Conservation (phyloP, 352 stramenopile species). For the Pythium chondricola region DNA sequence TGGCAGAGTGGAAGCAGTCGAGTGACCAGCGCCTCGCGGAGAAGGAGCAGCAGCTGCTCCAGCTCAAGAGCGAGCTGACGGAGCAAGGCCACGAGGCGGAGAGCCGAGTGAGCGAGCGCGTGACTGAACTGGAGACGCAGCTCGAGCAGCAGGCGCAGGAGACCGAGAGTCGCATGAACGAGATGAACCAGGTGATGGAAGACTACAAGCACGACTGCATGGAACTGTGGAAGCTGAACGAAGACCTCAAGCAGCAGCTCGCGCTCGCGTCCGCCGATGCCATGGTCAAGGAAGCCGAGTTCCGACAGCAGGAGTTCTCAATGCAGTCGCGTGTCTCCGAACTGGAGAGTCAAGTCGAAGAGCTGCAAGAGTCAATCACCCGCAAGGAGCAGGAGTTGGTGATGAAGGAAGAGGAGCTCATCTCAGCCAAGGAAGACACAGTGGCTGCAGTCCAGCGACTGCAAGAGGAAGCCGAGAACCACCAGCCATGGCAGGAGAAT, state of each 20-base stretch:
- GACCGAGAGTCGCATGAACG: slow-evolving; percentile 17
- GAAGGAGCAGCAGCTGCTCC: slow-evolving; percentile 23
- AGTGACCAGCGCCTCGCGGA: slow-evolving; percentile 14
- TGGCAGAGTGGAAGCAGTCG: slow-evolving; percentile 3
- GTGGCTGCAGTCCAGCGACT: slow-evolving; percentile 10
- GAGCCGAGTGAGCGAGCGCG: slow-evolving; percentile 19
- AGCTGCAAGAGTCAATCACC: slow-evolving; percentile 35
- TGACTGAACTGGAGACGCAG: slow-evolving; percentile 34
- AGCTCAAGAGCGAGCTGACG: slow-evolving; percentile 18
- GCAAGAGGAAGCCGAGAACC: slow-evolving; percentile 13
- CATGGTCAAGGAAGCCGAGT: slow-evolving; percentile 51
- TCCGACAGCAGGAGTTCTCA: slow-evolving; percentile 49
- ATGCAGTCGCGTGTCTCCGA: slow-evolving; percentile 44
- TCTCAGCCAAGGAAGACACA: slow-evolving; percentile 20
- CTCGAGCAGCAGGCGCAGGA: slow-evolving; percentile 25
- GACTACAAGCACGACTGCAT: slow-evolving; percentile 81
- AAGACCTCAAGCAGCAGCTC: slow-evolving; percentile 75
- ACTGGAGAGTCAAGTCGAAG: slow-evolving; percentile 52
- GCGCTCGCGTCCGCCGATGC: slow-evolving; percentile 44
- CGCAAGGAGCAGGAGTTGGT: slow-evolving; percentile 37
- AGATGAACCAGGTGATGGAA: slow-evolving; percentile 47
- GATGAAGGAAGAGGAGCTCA: slow-evolving; percentile 49
- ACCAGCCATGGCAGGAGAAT: slow-evolving; percentile 35
- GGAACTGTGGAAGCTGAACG: slow-evolving; percentile 71
- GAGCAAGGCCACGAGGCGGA: slow-evolving; percentile 18